phyloP scores from a whole-genome alignment of 345 rosid species.

The Eucalyptus erythrocorys region DNA sequence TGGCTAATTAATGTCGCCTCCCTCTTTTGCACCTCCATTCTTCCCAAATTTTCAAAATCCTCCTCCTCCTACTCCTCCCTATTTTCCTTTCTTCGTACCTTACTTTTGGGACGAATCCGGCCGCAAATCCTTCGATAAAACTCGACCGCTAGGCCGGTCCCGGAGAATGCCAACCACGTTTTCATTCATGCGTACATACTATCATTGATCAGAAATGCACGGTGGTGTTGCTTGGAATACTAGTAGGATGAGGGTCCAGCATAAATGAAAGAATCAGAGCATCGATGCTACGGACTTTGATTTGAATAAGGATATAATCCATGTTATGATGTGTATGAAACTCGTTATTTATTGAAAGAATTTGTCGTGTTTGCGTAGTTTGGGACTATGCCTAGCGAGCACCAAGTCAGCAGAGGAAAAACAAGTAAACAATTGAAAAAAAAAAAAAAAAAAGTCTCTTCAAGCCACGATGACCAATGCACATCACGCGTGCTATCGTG shows the following conservation, averaged over 20 bases:
- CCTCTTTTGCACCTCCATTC: neutral
- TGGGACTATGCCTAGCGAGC: neutral
- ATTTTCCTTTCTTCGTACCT: too few species aligned
- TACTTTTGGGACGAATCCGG: neutral
- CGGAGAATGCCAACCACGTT: neutral
- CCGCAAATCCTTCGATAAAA: too few species aligned
- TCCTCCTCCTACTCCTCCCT: too few species aligned
- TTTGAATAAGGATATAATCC: neutral
- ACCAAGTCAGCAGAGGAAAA: neutral
- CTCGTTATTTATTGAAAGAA: neutral
- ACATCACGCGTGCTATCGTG: neutral
- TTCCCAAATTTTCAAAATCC: too few species aligned
- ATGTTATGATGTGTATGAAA: neutral
- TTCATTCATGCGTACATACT: rapidly evolving
- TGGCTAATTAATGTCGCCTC: neutral
- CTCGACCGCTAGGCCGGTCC: neutral
- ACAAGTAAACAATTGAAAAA: neutral
- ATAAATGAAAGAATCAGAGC: neutral
- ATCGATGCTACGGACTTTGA: neutral
- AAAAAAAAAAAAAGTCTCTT: neutral
- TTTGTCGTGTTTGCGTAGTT: neutral
- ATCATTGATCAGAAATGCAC: neutral
- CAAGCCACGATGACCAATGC: neutral
- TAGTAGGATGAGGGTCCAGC: neutral
- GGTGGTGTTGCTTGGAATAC: neutral